Base-by-base conservation (phyloP, 106 monocot genomes). In the Gastrodia elata region DNA sequence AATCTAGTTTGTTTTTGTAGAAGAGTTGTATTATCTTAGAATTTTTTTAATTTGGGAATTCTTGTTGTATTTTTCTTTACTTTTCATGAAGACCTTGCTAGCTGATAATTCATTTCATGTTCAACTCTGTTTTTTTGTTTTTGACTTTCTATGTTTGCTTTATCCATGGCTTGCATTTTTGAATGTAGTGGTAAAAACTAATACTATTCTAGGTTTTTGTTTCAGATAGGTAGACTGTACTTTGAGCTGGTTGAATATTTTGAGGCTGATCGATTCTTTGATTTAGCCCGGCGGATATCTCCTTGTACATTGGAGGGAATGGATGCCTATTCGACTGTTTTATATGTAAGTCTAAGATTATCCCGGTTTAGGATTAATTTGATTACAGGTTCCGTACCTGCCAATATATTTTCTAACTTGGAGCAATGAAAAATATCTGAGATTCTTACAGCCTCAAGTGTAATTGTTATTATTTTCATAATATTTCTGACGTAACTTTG, bases 271-370 rank as follows among this genome's bases (percentile, higher is more conserved):
- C 97, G 76, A 26, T 83, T 83, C 41, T 97, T 97, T 81, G 86
- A 86, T 42, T 72, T 91, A 76, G 86, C 97, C 48, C 92, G 89
- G 27, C 84, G 84, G 49, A 41, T 91, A 13, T 88, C 92, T 38
- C 93, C 97, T n/a, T 90, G 82, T 76, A 76, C 71, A 11, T 78
- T 97, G 75, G 97, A 88, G 55, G 97, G 97, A 79, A 97, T 97
- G 97, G 97, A 97, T 74, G 81, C 86, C 7, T 97, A 97, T 34
- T 97, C 97, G 4, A 97, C 97, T 64, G 86, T 97, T 76, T 86
- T 97, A 80, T 97, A 77, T 84, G 96, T 97, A 84, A 84, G 87
- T 76, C 61, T 61, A 1, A n/a, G n/a, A n/a, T 18, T 4, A 52
- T 52, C 52, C 52, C 52, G 22, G 22, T 22, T 5, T 52, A 22